These are phyloP conservation scores for Xylaria sp. DNA, from an alignment of 2,329 filamentous ascomycete species.

Conservation along the genomic window DNA sequence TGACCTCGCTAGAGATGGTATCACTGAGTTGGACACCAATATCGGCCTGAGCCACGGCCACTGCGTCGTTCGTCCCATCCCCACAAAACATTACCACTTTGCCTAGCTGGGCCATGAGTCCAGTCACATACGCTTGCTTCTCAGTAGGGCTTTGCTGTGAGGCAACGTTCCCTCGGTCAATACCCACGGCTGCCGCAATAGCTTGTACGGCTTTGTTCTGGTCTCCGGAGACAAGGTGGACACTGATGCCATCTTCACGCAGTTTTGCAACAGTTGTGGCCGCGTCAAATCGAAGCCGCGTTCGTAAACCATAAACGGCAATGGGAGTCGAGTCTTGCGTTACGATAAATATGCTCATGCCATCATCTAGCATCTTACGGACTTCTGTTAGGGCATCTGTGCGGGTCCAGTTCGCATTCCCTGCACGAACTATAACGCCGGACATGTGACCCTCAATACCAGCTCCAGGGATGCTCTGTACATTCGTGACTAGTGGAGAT, in stretches of 20 bases:
- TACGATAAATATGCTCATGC: slow-evolving; percentile 61
- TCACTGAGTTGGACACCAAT: slow-evolving; percentile 75
- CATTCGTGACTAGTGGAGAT: slow-evolving; percentile 43
- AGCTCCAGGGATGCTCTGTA: slow-evolving; percentile 56
- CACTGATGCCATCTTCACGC: slow-evolving; percentile 51
- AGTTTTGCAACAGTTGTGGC: slow-evolving; percentile 50
- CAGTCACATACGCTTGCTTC: slow-evolving; percentile 58
- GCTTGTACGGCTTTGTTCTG: slow-evolving; percentile 59
- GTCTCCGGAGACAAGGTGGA: slow-evolving; percentile 65
- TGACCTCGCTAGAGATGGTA: slow-evolving; percentile 67
- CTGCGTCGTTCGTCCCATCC: slow-evolving; percentile 83
- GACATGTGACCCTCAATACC: slow-evolving; percentile 55
- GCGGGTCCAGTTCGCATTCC: slow-evolving; percentile 62
- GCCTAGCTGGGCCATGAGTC: slow-evolving; percentile 45
- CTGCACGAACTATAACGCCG: slow-evolving; percentile 54
- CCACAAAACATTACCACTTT: slow-evolving; percentile 73
- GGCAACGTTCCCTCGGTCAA: slow-evolving; percentile 52
- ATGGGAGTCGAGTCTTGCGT: slow-evolving; percentile 50
- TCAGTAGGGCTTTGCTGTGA: slow-evolving; percentile 58
- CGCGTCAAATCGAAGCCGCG: slow-evolving; percentile 58
- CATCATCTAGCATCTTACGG: slow-evolving; percentile 49
- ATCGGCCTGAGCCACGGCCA: slow-evolving; percentile 74
- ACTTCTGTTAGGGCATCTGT: slow-evolving; percentile 50
- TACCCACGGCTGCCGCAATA: slow-evolving; percentile 54
- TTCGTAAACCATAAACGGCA: slow-evolving; percentile 59